phyloP scores from a whole-genome alignment of 306 rosid genomes.

The Boehmeria nivea region DNA sequence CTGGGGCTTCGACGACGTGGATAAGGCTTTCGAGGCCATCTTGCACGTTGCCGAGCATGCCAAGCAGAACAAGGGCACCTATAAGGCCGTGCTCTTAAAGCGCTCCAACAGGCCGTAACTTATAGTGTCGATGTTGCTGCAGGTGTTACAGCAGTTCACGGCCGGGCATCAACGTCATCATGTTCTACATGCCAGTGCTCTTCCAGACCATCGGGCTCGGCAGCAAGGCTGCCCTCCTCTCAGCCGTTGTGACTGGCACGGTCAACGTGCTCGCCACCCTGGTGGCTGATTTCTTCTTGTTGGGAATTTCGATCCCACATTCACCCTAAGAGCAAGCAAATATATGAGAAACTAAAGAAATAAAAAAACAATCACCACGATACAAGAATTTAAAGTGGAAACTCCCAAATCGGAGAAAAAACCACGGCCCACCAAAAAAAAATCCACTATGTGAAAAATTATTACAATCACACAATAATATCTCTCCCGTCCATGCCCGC shows the following conservation, averaged over 20 bases:
- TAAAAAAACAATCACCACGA: no score
- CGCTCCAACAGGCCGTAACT: constrained; percentile 16
- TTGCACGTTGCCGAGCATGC: constrained; percentile 9
- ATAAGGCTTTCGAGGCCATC: constrained; percentile 12
- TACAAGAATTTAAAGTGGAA: no score
- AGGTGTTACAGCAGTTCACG: constrained; percentile 29
- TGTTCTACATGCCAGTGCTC: constrained; percentile 40
- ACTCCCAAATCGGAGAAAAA: no score
- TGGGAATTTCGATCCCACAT: no score
- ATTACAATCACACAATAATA: no score
- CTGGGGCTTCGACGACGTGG: constrained; percentile 22
- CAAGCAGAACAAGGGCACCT: background rate
- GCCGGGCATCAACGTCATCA: no score
- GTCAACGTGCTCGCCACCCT: constrained; percentile 12
- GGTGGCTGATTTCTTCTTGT: constrained; percentile 24
- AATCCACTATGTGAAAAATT: no score
- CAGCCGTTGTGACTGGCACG: constrained; percentile 23
- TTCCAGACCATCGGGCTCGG: no score
- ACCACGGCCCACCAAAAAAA: no score
- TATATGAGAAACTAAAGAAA: no score
- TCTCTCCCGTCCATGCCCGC: no score
- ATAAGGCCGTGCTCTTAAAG: constrained; percentile 6
- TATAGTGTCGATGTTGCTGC: background rate
- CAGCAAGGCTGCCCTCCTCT: constrained; percentile 11
- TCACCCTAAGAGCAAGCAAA: no score